These are phyloP conservation scores for Plasmodium yoelii DNA, from an alignment of 169 alveolate genomes.

Conservation along the genomic window DNA sequence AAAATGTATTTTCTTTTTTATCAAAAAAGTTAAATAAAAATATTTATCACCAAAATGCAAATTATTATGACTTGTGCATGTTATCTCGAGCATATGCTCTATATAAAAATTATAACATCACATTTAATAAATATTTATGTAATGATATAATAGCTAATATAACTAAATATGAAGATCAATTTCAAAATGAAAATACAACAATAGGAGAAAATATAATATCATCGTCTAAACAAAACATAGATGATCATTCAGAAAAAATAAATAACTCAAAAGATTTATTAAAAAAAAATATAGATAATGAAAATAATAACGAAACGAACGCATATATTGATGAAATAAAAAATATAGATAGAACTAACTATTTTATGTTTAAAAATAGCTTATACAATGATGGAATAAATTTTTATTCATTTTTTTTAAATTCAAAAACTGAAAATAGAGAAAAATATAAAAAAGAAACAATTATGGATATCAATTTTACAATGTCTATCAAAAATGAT, in stretches of 20 bases:
- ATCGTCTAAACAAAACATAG: background rate
- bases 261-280: background rate
- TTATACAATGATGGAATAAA: slow-evolving; percentile 51
- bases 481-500: background rate
- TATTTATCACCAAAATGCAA: slow-evolving; percentile 58
- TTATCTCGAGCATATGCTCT: slow-evolving; percentile 44
- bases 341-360: slow-evolving; percentile 59
- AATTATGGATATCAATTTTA: background rate
- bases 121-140: slow-evolving; percentile 40
- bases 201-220: background rate
- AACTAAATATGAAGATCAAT: slow-evolving; percentile 53
- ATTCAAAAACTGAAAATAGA: slow-evolving; percentile 43
- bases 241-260: background rate
- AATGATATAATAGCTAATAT: slow-evolving; percentile 38
- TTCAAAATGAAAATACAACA: slow-evolving; percentile 12
- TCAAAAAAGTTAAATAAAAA: slow-evolving; percentile 60
- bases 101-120: slow-evolving; percentile 62
- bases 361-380: slow-evolving; percentile 22
- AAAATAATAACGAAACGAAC: background rate
- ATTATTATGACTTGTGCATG: slow-evolving; percentile 53
- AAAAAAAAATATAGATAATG: background rate
- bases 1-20: slow-evolving; percentile 27
- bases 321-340: slow-evolving; percentile 32
- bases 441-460: background rate
- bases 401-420: slow-evolving; percentile 57